Evolutionary conservation across 2,329 filamentous ascomycete species (phyloP).

Genomic region (Leptographium flavum): DNA sequence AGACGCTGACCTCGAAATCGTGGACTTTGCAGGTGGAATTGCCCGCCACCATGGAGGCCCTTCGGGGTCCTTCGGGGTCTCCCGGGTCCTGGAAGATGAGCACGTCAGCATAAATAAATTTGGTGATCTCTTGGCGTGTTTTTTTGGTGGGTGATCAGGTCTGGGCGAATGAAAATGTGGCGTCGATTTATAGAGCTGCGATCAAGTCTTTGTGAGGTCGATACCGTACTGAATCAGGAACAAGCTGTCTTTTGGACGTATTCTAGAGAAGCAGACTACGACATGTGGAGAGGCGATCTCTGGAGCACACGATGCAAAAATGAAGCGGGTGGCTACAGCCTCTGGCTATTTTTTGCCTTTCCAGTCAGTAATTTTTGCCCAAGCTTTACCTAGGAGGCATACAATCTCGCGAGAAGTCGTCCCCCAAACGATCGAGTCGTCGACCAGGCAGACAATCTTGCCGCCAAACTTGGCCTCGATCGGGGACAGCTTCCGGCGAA

Average conservation of each 20-base stretch:
- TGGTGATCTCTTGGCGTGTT: neutral
- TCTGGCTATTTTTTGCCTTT: slow-evolving; percentile 5
- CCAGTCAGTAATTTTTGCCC: neutral
- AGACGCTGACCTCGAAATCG: neutral
- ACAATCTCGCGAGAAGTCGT: slow-evolving; percentile 55
- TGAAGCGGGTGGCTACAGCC: slow-evolving; percentile 26
- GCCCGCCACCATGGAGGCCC: too few species aligned
- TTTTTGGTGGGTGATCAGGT: neutral
- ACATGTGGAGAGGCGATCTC: slow-evolving; percentile 78
- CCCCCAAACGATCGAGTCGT: slow-evolving; percentile 46
- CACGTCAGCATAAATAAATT: neutral
- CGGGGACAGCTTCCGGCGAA: slow-evolving; percentile 77
- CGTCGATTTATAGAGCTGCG: neutral
- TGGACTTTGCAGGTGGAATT: neutral
- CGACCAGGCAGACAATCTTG: slow-evolving; percentile 69
- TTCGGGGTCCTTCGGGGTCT: neutral
- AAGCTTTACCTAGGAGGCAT: slow-evolving; percentile 7
- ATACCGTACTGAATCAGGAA: too few species aligned
- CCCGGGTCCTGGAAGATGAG: neutral
- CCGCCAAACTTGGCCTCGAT: slow-evolving; percentile 76
- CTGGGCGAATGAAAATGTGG: neutral
- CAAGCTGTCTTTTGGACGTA: too few species aligned
- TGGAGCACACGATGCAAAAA: slow-evolving; percentile 74
- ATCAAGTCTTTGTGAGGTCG: too few species aligned
- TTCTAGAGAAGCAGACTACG: too few species aligned